Evolutionary conservation across 1,139 yeast genomes (phyloP), one percentile per base, ranked within the genome.

Genomic region (Zygosaccharomyces pseudobailii): DNA sequence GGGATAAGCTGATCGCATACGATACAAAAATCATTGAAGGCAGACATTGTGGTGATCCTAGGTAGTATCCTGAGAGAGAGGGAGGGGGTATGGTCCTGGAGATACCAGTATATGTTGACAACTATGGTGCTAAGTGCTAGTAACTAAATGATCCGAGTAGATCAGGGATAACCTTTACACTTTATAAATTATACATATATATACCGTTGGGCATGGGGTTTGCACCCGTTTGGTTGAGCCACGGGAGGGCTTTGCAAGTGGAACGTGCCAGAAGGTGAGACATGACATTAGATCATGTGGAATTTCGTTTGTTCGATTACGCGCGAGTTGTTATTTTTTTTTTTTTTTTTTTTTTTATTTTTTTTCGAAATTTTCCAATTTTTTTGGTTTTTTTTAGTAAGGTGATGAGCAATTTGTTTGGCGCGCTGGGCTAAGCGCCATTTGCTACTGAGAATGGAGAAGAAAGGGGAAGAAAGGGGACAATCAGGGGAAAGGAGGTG

Each of bases 11-110:
- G 76, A 56, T 81, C 87, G 66, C 87, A 82, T 45, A 79, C 78
- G 45, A 80, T 72, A 65, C 87, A 82, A 67, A 77, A 82, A 64
- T 81, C 84, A 66, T 81, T 79, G 65, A 82, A 82, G 37, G 84
- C 84, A 31, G 75, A 67, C 76, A 73, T 72, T 23, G 25, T 30
- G 39, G 27, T 24, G 34, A 31, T 31, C 20, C 20, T 31, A 31
- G 34, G 17, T 13, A 13, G 17, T 13, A 13, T 13, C 17, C 17
- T 13, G 27, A 9, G 27, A 24, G 27, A 9, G 6, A 6, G 27
- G 27, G 27, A 24, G 27, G 27, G 27, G 27, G 27, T 6, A 24
- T 6, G 27, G 27, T 13, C 17, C 17, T 13, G 17, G 17, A 13
- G 17, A 13, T 13, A 13, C 17, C 17, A 13, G 17, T 13, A 13